Base-by-base conservation (phyloP, 2,329 filamentous ascomycete species). In the Phyllosticta citriasiana region DNA sequence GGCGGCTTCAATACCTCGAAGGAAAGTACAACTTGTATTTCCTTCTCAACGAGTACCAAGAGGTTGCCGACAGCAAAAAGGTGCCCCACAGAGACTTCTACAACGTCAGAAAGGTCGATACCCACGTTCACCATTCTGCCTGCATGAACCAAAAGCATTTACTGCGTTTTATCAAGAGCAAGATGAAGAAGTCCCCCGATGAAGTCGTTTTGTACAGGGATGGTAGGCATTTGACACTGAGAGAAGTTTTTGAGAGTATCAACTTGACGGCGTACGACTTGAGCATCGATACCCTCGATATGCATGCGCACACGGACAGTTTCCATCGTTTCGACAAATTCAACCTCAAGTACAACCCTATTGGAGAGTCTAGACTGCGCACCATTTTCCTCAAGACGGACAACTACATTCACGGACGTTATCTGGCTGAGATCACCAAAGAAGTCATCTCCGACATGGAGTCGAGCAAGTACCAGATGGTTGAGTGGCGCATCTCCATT, bases 111-210 rank as follows among this genome's bases (percentile, higher is more conserved):
- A 99, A 99, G 74, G 94, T 99, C 57, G 94, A 99, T 72, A 99
- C 94, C 8, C 94, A 99, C 81, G 94, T 99, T 67, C 94, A 99
- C 72, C 94, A 99, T 74, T 99, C 94, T 16, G 94, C 94, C 25
- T 99, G 94, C 73, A 99, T 99, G 94, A 99, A 99, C 72, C 94
- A 99, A 75, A 99, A 99, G 77, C 94, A 99, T 81, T 78, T 99
- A 62, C 79, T 99, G 63, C 90, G 94, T 60, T 99, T 99, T 76
- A 99, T 99, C 79, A 99, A 99, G 77, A 96, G 91, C 76, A 99
- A 99, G 78, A 97, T 99, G 91, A 97, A 97, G 82, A 99, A 96
- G 75, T 94, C 84, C 19, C 91, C 92, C 0, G 89, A 97, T 69
- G 94, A 99, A 76, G 85, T 94, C 33, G 94, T 99, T 6, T 82